These are phyloP conservation scores for Geotrichum ghanense DNA, from an alignment of 805 yeast genomes.

Conservation along the genomic window DNA sequence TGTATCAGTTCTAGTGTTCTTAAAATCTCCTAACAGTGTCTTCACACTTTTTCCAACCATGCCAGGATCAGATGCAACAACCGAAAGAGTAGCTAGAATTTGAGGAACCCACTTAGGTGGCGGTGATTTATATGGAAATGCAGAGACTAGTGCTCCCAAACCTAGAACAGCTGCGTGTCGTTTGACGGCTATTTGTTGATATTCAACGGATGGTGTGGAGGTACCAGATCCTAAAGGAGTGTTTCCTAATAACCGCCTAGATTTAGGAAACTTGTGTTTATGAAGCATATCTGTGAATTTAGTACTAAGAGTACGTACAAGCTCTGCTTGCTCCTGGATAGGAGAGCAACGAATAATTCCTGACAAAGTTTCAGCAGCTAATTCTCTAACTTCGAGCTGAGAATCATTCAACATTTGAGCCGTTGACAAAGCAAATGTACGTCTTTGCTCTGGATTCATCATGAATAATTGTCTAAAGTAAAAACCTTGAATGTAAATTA, in stretches of 20 bases:
- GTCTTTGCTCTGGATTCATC: conserved; percentile 37
- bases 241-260: not conserved
- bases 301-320: conserved; percentile 34
- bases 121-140: conserved; percentile 85
- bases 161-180: conserved; percentile 86
- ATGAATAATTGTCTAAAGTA: conserved; percentile 57
- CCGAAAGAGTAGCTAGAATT: conserved; percentile 50
- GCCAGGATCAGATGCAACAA: conserved; percentile 65
- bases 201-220: conserved; percentile 7
- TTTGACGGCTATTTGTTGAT: conserved; percentile 29
- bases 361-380: conserved; percentile 63
- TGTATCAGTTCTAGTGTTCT: conserved; percentile 86
- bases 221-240: conserved; percentile 7
- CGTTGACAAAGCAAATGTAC: conserved; percentile 39
- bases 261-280: conserved; percentile 15
- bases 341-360: conserved; percentile 62
- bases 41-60: conserved; percentile 76
- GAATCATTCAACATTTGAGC: conserved; percentile 43
- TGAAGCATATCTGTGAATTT: conserved; percentile 16
- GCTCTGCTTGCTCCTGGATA: conserved; percentile 32
- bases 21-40: conserved; percentile 67
- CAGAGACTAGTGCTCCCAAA: conserved; percentile 74
- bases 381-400: conserved; percentile 64
- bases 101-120: conserved; percentile 85
- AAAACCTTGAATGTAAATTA: conserved; percentile 61